These are phyloP conservation scores for Aspergillus nomiae DNA, from an alignment of 2,329 filamentous ascomycete species.

Conservation along the genomic window DNA sequence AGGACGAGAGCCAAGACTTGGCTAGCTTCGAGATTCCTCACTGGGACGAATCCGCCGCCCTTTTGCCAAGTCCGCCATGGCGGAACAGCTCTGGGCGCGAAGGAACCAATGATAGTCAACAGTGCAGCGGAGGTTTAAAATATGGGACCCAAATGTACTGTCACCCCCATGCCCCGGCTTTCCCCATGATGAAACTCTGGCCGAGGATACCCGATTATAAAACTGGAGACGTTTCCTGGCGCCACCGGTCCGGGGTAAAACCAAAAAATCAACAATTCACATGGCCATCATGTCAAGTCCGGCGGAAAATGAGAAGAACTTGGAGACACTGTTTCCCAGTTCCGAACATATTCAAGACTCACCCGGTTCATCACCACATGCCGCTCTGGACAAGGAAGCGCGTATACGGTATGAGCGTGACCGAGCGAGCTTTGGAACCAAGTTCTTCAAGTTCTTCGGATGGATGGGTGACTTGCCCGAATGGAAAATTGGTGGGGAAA, in stretches of 20 bases:
- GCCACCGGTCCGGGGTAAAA: constrained; percentile 1
- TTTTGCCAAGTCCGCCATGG: constrained; percentile 1
- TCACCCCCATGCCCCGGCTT: background rate
- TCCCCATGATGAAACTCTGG: background rate
- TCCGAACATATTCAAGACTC: constrained; percentile 1
- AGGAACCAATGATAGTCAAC: background rate
- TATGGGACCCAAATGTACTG: background rate
- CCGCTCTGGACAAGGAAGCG: background rate
- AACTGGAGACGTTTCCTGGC: background rate
- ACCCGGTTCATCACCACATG: background rate
- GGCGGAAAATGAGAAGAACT: background rate
- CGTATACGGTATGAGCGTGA: background rate
- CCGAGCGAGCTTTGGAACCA: background rate
- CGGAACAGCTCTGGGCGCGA: constrained; percentile 1
- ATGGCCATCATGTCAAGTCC: background rate
- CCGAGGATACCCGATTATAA: background rate
- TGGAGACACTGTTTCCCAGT: background rate
- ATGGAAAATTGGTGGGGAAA: constrained; percentile 6
- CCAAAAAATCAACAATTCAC: background rate
- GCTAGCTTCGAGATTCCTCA: background rate
- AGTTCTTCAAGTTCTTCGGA: background rate
- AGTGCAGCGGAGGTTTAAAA: background rate
- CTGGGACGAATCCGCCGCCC: background rate
- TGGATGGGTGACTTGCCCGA: constrained; percentile 11
- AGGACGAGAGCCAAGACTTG: constrained; percentile 1